Conservation (phyloP, 495 filamentous ascomycete species). For the Friedmanniomyces simplex region DNA sequence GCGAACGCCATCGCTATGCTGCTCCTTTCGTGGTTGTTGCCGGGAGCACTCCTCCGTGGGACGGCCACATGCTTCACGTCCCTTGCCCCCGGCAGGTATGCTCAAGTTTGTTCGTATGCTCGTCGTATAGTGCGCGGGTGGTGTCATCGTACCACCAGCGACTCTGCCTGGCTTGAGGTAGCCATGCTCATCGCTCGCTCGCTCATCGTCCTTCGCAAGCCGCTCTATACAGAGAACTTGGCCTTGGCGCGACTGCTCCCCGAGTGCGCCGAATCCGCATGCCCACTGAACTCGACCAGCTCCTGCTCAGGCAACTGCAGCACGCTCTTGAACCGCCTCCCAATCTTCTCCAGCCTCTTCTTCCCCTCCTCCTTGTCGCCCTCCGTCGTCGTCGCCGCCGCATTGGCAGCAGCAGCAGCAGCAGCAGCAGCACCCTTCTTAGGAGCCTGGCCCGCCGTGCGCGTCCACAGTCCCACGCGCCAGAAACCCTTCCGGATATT, state of each 20-base stretch:
- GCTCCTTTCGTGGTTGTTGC: background rate
- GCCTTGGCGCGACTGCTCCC: conserved; percentile 93
- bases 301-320: conserved; percentile 66
- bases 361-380: conserved; percentile 18
- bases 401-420: background rate
- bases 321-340: conserved; percentile 80
- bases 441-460: conserved; percentile 73
- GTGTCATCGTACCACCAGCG: background rate
- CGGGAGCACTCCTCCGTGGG: background rate
- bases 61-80: conserved; percentile 18
- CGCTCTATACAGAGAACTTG: conserved; percentile 66
- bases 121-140: background rate
- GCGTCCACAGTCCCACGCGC: conserved; percentile 88
- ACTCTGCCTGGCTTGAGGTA: background rate
- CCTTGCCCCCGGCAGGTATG: background rate
- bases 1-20: conserved; percentile 1
- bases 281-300: conserved; percentile 84
- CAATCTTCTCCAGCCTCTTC: conserved; percentile 71
- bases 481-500: conserved; percentile 98
- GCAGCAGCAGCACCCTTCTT: conserved; percentile 57
- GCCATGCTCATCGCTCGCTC: background rate
- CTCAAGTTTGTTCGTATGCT: background rate
- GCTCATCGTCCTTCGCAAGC: background rate
- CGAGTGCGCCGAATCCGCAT: conserved; percentile 83
- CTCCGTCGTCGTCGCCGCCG: background rate